A percentile compares a stretch with the other conserved stretches of the same genome.
Conservation (phyloP, 176 grass and related monocot species). For the Zoysia pacifica region DNA sequence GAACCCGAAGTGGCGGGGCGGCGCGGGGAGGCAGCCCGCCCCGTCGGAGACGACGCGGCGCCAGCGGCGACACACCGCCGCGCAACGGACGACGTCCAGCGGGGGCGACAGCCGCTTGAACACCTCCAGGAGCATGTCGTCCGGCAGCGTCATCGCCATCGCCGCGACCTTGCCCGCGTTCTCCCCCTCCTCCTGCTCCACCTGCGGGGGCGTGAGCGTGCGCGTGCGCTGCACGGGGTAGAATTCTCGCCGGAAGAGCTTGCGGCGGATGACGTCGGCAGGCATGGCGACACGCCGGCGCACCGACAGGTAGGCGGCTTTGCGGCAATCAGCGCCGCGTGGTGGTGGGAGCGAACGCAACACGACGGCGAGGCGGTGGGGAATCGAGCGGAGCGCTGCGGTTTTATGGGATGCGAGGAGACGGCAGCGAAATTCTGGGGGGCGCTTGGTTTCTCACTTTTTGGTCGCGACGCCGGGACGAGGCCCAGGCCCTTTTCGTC, state of each 20-base stretch:
- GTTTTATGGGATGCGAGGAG: slow-evolving; percentile 28
- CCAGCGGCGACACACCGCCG: slow-evolving; percentile 46
- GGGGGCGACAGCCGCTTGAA: slow-evolving; percentile 27
- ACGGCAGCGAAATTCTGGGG: slow-evolving; percentile 36
- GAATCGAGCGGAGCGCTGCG: not conserved
- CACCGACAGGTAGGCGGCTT: not conserved
- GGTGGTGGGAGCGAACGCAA: not conserved
- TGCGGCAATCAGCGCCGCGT: not conserved
- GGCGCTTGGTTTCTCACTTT: slow-evolving; percentile 21
- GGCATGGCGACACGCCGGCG: not conserved
- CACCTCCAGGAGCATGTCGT: slow-evolving; percentile 50
- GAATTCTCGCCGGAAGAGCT: slow-evolving; percentile 4
- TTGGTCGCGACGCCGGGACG: not conserved
- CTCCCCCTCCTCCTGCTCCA: not conserved
- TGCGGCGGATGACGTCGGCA: not conserved
- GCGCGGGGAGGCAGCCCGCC: slow-evolving; percentile 21
- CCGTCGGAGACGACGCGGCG: slow-evolving; percentile 5
- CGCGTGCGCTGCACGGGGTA: slow-evolving; percentile 6
- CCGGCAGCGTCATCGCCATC: slow-evolving; percentile 13
- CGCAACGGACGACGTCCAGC: slow-evolving; percentile 32
- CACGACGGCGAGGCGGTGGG: not conserved
- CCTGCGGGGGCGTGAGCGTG: not conserved
- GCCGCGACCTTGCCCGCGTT: not conserved
- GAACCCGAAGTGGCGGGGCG: slow-evolving; percentile 37
- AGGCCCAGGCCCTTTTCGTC: not conserved